phyloP scores from a whole-genome alignment of 257 asterid genomes.

The Fraxinus pennsylvanica region DNA sequence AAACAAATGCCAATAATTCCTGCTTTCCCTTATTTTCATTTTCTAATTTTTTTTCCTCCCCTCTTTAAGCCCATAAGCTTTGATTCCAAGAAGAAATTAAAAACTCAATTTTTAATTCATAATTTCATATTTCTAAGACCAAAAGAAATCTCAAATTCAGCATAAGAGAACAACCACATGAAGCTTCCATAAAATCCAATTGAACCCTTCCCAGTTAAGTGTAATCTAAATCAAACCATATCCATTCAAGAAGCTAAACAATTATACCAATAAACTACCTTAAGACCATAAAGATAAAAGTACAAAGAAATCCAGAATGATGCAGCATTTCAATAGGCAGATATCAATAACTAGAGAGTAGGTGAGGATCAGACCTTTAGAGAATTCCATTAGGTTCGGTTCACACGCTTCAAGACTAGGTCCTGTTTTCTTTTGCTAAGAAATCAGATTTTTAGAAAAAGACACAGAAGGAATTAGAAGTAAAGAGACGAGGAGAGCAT shows the following conservation, averaged over 20 bases:
- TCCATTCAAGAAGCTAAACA: constrained; percentile 15
- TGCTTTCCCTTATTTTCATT: not conserved
- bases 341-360: not conserved
- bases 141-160: constrained; percentile 12
- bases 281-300: not conserved
- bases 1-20: not conserved
- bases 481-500: constrained; percentile 67
- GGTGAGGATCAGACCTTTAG: constrained; percentile 36
- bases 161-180: constrained; percentile 17
- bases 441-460: no score
- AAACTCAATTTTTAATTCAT: no score
- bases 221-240: constrained; percentile 5
- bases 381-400: not conserved
- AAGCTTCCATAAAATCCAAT: constrained; percentile 18
- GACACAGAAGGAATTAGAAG: constrained; percentile 46
- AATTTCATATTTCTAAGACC: no score
- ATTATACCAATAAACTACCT: not conserved
- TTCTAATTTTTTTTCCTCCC: not conserved
- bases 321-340: constrained; percentile 6
- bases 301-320: not conserved
- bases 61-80: no score
- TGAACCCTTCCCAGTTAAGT: constrained; percentile 7
- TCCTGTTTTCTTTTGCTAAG: no score
- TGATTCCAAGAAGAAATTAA: no score
- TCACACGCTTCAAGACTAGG: no score